These are phyloP conservation scores for Geranium rotundifolium DNA, from an alignment of 345 rosid species.

Conservation along the genomic window DNA sequence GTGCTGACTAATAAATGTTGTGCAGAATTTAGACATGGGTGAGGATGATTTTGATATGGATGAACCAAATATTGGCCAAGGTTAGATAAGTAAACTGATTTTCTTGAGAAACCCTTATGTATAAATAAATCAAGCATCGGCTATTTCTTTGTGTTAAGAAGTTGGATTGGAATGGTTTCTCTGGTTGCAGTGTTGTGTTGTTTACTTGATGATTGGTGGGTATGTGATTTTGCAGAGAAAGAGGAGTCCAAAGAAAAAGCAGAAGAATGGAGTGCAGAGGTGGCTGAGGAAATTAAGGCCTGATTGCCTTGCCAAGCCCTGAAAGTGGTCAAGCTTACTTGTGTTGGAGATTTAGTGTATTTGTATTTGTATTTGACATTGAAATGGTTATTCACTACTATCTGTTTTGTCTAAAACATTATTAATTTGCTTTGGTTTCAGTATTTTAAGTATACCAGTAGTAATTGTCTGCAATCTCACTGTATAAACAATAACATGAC, in stretches of 20 bases:
- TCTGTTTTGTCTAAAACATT: too few relatives aligned
- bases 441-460: too few relatives aligned
- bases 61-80: not conserved
- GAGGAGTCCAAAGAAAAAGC: not conserved
- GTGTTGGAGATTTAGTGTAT: not conserved
- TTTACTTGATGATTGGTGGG: not conserved
- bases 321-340: not conserved
- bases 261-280: not conserved
- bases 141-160: too few relatives aligned
- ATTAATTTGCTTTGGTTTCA: too few relatives aligned
- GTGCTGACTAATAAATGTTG: not conserved
- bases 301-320: not conserved
- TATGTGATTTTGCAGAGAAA: not conserved
- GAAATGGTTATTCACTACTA: too few relatives aligned
- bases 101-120: not conserved
- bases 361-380: too few relatives aligned
- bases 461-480: too few relatives aligned
- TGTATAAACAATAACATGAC: too few relatives aligned
- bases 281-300: conserved; percentile 1
- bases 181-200: not conserved
- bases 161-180: not conserved
- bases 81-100: not conserved
- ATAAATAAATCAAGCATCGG: too few relatives aligned
- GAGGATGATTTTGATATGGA: not conserved
- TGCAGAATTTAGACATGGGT: not conserved